Percentiles rank a stretch among this genome's conserved stretches.
These are phyloP conservation scores for Potentilla sterilis DNA, from an alignment of 306 rosid species.

Conservation along the genomic window DNA sequence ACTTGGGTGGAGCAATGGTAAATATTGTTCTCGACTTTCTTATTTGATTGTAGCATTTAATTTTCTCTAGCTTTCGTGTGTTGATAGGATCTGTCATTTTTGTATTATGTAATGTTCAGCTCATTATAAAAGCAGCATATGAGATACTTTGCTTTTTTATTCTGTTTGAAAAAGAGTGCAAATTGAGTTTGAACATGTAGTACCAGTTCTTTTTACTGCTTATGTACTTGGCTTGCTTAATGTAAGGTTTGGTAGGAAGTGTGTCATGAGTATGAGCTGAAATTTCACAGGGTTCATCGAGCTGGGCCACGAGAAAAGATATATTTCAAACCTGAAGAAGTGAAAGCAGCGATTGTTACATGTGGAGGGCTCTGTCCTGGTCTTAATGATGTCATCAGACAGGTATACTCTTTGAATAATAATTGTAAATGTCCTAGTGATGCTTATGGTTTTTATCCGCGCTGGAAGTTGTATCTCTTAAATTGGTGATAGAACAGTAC, in stretches of 20 bases:
- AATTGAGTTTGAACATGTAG: not conserved
- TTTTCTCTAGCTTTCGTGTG: not conserved
- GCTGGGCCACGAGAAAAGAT: slow-evolving; percentile 99
- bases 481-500: not conserved
- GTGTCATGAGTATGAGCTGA: slow-evolving; percentile 16
- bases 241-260: not conserved
- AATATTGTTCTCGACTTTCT: slow-evolving; percentile 17
- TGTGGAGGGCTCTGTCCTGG: slow-evolving; percentile 99
- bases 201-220: not conserved
- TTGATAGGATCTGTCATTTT: not conserved
- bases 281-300: slow-evolving; percentile 81
- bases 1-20: slow-evolving; percentile 99
- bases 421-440: not conserved
- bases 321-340: slow-evolving; percentile 82
- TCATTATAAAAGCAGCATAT: not conserved
- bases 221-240: not conserved
- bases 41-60: not conserved
- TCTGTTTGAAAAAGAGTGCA: not conserved
- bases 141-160: not conserved
- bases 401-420: slow-evolving; percentile 45
- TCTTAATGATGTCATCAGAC: slow-evolving; percentile 97
- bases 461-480: slow-evolving; percentile 1
- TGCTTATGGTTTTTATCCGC: not conserved
- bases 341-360: slow-evolving; percentile 94
- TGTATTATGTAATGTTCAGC: not conserved